These are phyloP conservation scores for Acanthamoeba royreba DNA, from an alignment of 208 protist species.

Conservation along the genomic window DNA sequence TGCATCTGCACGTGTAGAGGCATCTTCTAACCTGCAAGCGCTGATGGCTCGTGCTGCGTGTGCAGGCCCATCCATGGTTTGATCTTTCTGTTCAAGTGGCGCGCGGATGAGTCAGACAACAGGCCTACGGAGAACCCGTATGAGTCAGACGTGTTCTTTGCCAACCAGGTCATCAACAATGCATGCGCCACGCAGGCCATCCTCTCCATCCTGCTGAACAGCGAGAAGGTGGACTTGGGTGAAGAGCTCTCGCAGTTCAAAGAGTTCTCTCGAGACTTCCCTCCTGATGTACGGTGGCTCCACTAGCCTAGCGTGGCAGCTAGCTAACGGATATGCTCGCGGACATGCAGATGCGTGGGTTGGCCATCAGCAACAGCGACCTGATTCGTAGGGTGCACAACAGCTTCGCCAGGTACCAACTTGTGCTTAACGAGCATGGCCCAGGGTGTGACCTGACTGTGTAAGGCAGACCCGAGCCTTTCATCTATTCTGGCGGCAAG, in stretches of 20 bases:
- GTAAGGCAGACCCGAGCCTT: slow-evolving; percentile 68
- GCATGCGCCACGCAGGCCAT: slow-evolving; percentile 98
- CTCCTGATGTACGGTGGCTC: slow-evolving; percentile 57
- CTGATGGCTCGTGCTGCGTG: not conserved
- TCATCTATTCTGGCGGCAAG: slow-evolving; percentile 65
- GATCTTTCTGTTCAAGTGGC: slow-evolving; percentile 96
- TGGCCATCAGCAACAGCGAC: slow-evolving; percentile 83
- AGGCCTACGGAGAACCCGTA: slow-evolving; percentile 7
- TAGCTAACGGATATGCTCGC: not conserved
- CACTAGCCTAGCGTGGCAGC: not conserved
- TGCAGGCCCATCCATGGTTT: slow-evolving; percentile 90
- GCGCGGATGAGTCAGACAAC: slow-evolving; percentile 18
- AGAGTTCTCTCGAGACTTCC: slow-evolving; percentile 78
- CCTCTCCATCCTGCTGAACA: slow-evolving; percentile 94
- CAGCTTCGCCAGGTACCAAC: slow-evolving; percentile 90
- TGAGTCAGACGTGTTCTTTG: slow-evolving; percentile 91
- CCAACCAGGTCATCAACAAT: slow-evolving; percentile 93
- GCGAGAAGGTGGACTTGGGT: slow-evolving; percentile 87
- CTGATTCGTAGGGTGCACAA: slow-evolving; percentile 92
- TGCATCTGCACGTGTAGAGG: not conserved
- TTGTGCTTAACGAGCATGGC: too few relatives aligned
- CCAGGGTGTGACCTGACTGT: too few relatives aligned
- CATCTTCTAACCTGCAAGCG: not conserved
- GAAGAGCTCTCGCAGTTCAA: slow-evolving; percentile 78
- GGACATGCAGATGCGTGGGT: slow-evolving; percentile 73